Base-by-base conservation (phyloP, 2,329 filamentous ascomycete species). In the Xylariaceae sp. region DNA sequence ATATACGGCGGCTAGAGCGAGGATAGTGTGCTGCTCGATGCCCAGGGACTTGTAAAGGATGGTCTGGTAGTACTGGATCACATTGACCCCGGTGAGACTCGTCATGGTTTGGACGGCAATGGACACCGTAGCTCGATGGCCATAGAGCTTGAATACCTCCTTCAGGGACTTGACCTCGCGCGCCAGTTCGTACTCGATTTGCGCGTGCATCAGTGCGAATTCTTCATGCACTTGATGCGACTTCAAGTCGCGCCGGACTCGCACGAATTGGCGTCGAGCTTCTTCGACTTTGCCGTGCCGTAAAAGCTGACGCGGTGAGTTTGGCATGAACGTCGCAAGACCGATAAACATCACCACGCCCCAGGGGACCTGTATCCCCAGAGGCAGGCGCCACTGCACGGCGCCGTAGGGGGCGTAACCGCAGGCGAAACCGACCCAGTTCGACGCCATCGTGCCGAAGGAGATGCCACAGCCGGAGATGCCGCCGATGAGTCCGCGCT, bases 31-130 rank as follows among this genome's bases (percentile, higher is more conserved):
- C 2, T 66, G 57, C 8, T 59, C 60, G 37, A 79, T 76, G 3
- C 74, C 75, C 4, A 79, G 62, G 0, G 71, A 72, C 55, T 73
- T 72, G 58, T 77, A 79, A 0, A 78, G 57, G 9, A 69, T 77
- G 2, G 74, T 76, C 69, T 63, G 60, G 50, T 61, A 69, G 44
- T 64, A 66, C 55, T 63, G 74, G 29, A 79, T 78, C 1, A 78
- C 75, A 50, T 79, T 79, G 29, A 78, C 72, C 9, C 76, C 76
- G 1, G 76, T 79, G 30, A 78, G 52, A 48, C 66, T 70, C 0
- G 75, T 79, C 71, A 79, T 75, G 3, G 73, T 77, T 57, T 79
- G 75, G 2, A 78, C 76, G 2, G 71, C 69, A 50, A 79, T 73
- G 1, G 70, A 73, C 57, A 74, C 74, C 37, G 78, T 48, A 6